phyloP scores from a whole-genome alignment of 2,329 filamentous ascomycete genomes.

The Zasmidium angulare region DNA sequence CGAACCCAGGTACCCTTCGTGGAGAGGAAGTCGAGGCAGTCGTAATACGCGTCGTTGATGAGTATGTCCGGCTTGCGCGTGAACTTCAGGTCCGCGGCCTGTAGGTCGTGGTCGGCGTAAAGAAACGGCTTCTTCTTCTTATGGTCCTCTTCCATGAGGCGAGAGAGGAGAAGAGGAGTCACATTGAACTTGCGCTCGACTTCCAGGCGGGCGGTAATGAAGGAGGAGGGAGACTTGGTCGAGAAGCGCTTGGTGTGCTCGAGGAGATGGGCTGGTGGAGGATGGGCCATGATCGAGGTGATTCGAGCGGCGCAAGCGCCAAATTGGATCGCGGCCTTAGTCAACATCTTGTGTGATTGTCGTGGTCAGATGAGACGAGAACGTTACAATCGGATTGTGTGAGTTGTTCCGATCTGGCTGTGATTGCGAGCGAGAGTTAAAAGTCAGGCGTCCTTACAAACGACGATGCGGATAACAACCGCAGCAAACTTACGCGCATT shows the following conservation, averaged over 20 bases:
- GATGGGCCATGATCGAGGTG: neutral
- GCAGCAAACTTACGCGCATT: too few species aligned
- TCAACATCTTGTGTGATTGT: too few species aligned
- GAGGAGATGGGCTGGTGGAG: neutral
- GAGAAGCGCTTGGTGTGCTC: neutral
- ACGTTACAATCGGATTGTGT: too few species aligned
- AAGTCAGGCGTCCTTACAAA: too few species aligned
- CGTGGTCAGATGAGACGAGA: too few species aligned
- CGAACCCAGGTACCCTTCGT: slow-evolving; percentile 20
- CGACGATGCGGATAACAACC: too few species aligned
- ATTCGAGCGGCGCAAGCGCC: too few species aligned
- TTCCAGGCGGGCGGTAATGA: slow-evolving; percentile 7
- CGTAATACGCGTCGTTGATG: slow-evolving; percentile 22
- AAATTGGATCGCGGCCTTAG: too few species aligned
- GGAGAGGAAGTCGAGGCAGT: slow-evolving; percentile 11
- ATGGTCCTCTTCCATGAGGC: neutral
- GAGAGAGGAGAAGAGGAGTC: slow-evolving; percentile 3
- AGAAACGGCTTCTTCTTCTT: neutral
- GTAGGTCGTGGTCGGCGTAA: neutral
- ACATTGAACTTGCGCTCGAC: slow-evolving; percentile 24
- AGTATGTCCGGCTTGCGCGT: slow-evolving; percentile 2
- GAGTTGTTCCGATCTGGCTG: too few species aligned
- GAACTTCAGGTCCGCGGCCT: neutral
- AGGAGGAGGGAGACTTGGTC: neutral
- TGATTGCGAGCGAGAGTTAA: too few species aligned